Conservation (phyloP, 1,284 basidiomycete genomes). For the Lignosus rhinocerotis region DNA sequence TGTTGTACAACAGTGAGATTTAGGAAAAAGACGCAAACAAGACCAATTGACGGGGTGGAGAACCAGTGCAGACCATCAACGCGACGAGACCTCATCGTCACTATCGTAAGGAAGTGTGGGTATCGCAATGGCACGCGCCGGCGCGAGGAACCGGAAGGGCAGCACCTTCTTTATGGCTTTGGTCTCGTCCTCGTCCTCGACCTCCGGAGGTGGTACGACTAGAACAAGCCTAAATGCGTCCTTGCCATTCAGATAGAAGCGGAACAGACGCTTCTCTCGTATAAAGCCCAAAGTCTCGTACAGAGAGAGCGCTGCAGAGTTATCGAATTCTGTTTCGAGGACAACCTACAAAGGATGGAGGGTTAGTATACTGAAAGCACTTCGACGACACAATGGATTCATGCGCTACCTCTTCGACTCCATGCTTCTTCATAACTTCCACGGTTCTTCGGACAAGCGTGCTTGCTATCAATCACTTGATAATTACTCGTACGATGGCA, state of each 20-base stretch:
- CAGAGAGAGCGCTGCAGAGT: constrained; percentile 80
- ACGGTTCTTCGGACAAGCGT: constrained; percentile 79
- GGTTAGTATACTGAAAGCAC: neutral
- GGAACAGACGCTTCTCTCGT: constrained; percentile 89
- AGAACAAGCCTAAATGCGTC: constrained; percentile 81
- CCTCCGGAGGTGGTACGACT: constrained; percentile 43
- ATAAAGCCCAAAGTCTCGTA: constrained; percentile 95
- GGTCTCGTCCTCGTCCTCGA: constrained; percentile 20
- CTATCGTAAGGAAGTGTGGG: constrained; percentile 27
- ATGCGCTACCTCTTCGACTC: constrained; percentile 77
- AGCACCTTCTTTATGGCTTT: constrained; percentile 5
- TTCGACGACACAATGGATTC: neutral
- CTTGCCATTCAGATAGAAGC: constrained; percentile 96
- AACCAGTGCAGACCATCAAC: constrained; percentile 12
- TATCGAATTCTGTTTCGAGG: constrained; percentile 97
- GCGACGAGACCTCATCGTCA: constrained; percentile 31
- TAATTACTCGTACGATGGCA: constrained; percentile 4
- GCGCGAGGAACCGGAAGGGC: constrained; percentile 24
- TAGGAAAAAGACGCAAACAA: neutral
- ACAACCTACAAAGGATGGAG: constrained; percentile 65
- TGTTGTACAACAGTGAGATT: constrained; percentile 19
- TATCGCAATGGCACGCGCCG: constrained; percentile 27
- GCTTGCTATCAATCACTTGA: constrained; percentile 52
- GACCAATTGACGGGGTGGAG: too few relatives aligned
- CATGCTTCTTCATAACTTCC: constrained; percentile 75